Evolutionary conservation across 192 early-diverging fungal genomes (phyloP).

Genomic region (Gryganskiella cystojenkinii): DNA sequence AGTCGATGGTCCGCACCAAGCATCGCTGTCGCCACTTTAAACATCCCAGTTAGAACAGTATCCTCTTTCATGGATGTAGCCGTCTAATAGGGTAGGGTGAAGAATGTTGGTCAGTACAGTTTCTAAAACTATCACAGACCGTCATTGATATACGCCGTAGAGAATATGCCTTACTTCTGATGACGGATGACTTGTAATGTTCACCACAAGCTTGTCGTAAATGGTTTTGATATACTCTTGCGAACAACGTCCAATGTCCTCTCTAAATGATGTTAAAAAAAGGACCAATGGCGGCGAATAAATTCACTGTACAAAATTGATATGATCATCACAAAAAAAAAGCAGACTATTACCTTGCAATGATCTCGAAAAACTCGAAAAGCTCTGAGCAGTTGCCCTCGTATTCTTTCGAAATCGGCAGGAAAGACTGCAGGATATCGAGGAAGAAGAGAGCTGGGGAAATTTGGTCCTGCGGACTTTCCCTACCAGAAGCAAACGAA

Average conservation of each 20-base stretch:
- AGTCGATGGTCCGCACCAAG: slow-evolving; percentile 32
- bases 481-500: neutral
- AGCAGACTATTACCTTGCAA: slow-evolving; percentile 15
- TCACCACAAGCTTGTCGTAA: slow-evolving; percentile 31
- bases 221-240: slow-evolving; percentile 17
- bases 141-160: too few species aligned
- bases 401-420: slow-evolving; percentile 42
- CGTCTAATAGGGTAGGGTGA: neutral
- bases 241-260: slow-evolving; percentile 20
- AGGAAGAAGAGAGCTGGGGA: slow-evolving; percentile 47
- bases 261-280: slow-evolving; percentile 7
- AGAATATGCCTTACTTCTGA: slow-evolving; percentile 50
- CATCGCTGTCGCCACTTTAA: slow-evolving; percentile 51
- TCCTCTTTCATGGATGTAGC: slow-evolving; percentile 41
- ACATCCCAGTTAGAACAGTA: slow-evolving; percentile 55
- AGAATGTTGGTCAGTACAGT: too few species aligned
- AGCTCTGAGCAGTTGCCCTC: slow-evolving; percentile 45
- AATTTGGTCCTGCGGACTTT: neutral
- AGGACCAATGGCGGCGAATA: too few species aligned
- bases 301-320: too few species aligned
- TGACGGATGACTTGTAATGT: slow-evolving; percentile 25
- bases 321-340: neutral
- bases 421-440: slow-evolving; percentile 43
- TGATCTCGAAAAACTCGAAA: slow-evolving; percentile 41
- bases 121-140: too few species aligned